Evolutionary conservation across 768 basidiomycete species (phyloP).

Genomic region (Leucocoprinus birnbaumii): DNA sequence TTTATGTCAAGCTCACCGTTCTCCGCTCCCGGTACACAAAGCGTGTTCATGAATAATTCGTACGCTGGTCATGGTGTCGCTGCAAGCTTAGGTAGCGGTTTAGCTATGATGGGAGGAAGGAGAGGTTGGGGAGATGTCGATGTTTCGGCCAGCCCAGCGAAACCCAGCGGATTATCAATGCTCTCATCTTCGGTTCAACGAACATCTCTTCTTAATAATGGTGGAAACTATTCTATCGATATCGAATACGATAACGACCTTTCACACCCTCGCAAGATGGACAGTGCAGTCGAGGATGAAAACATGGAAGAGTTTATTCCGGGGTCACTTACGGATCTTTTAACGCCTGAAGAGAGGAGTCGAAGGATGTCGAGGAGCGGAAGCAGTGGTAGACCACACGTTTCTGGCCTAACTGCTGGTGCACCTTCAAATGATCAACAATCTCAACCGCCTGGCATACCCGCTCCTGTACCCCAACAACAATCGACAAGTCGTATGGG

Average conservation of each 20-base stretch:
- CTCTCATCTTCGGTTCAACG: slow-evolving; percentile 15
- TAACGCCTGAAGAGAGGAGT: slow-evolving; percentile 85
- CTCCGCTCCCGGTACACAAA: slow-evolving; percentile 67
- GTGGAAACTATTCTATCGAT: too few species aligned
- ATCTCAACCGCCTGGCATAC: neutral
- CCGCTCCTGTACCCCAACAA: too few species aligned
- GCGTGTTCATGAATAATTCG: slow-evolving; percentile 44
- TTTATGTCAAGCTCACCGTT: slow-evolving; percentile 67
- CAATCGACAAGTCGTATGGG: slow-evolving; percentile 28
- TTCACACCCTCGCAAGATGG: too few species aligned
- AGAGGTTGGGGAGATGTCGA: slow-evolving; percentile 32
- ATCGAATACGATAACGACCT: slow-evolving; percentile 35
- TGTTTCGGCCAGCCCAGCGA: slow-evolving; percentile 1
- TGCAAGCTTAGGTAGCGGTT: slow-evolving; percentile 56
- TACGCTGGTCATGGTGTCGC: slow-evolving; percentile 49
- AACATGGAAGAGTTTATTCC: slow-evolving; percentile 90
- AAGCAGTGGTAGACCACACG: slow-evolving; percentile 41
- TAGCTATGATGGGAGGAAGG: slow-evolving; percentile 45
- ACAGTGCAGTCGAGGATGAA: slow-evolving; percentile 61
- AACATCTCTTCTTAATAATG: slow-evolving; percentile 15
- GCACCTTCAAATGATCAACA: slow-evolving; percentile 7
- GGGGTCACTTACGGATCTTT: slow-evolving; percentile 80
- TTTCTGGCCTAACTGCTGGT: slow-evolving; percentile 15
- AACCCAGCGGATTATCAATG: slow-evolving; percentile 7
- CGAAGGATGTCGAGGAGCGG: slow-evolving; percentile 75